Evolutionary conservation across 2,329 filamentous ascomycete species (phyloP).

Genomic region (Colletotrichum brevisporum): DNA sequence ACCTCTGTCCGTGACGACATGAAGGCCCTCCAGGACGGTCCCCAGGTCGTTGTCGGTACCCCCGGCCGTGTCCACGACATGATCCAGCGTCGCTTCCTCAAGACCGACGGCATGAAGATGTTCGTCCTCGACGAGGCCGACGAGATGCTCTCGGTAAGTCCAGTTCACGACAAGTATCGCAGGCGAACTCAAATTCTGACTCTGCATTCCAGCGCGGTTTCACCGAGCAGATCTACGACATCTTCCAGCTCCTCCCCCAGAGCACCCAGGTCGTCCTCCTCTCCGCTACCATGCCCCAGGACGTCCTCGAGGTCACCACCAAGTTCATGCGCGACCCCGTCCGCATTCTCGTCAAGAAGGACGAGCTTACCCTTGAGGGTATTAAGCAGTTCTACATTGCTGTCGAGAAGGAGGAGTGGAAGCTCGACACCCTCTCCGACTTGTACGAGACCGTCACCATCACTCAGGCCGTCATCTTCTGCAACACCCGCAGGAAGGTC

Average conservation of each 20-base stretch:
- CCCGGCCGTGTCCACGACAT: slow-evolving; percentile 99
- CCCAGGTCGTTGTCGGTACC: slow-evolving; percentile 97
- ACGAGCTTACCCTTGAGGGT: slow-evolving; percentile 99
- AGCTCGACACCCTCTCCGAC: slow-evolving; percentile 98
- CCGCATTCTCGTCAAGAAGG: slow-evolving; percentile 99
- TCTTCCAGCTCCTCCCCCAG: slow-evolving; percentile 98
- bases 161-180: not conserved
- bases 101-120: slow-evolving; percentile 99
- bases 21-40: slow-evolving; percentile 95
- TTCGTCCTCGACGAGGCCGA: slow-evolving; percentile 99
- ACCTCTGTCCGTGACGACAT: slow-evolving; percentile 99
- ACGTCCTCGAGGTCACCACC: slow-evolving; percentile 98
- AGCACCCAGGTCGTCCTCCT: slow-evolving; percentile 98
- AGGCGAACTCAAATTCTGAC: slow-evolving; percentile 51
- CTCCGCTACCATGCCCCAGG: slow-evolving; percentile 98
- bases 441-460: slow-evolving; percentile 99
- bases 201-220: slow-evolving; percentile 81
- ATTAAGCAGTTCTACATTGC: slow-evolving; percentile 99
- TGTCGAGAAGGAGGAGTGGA: slow-evolving; percentile 99
- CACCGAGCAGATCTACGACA: slow-evolving; percentile 99
- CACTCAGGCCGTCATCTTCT: slow-evolving; percentile 99
- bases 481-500: slow-evolving; percentile 99
- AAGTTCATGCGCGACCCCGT: slow-evolving; percentile 99
- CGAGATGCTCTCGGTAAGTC: slow-evolving; percentile 93
- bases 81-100: slow-evolving; percentile 98